Evolutionary conservation across 2,329 filamentous ascomycete species (phyloP), one percentile per base, ranked within the genome.

Genomic region (Apiospora arundinis): DNA sequence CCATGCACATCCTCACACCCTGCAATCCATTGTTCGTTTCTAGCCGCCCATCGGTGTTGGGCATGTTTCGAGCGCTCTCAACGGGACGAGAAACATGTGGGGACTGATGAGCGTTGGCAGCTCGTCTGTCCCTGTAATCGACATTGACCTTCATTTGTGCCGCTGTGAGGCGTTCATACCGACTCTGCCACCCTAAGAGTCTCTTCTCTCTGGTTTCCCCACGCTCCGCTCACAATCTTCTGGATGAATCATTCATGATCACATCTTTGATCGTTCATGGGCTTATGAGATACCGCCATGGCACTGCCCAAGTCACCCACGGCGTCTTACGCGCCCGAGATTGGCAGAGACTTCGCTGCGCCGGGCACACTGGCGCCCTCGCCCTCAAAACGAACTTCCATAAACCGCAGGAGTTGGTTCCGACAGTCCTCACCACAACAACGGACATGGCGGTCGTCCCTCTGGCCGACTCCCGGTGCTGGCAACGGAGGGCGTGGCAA

Each of bases 21-120:
- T 63, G 18, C 28, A 32, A n/a, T 63, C 32, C 56, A 40, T 63
- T 63, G 18, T 63, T 63, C 32, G 32, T 63, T 63, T 63, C 32
- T 63, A 32, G 32, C 14, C 52, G 28, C 40, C 6, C 21, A 4
- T 63, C 18, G 18, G 28, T 63, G 4, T 21, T 18, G 28, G 40
- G 6, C 42, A 63, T n/a, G 52, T 37, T 60, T 60, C 52, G 37
- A 37, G 28, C 28, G 8, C 6, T 37, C 52, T 60, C 28, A 12
- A 5, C 48, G 7, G 28, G 28, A 37, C 32, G 18, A 21, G 28
- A 37, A 21, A 11, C 28, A 11, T 37, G 52, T 37, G 32, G 52
- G 7, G 28, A 9, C 18, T 8, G 32, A 7, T 28, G 52, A 11
- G 2, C 6, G 25, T 3, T 23, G 16, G 9, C 32, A 6, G 18